Evolutionary conservation across 306 rosid genomes (phyloP).

Genomic region (Acmispon strigosus): DNA sequence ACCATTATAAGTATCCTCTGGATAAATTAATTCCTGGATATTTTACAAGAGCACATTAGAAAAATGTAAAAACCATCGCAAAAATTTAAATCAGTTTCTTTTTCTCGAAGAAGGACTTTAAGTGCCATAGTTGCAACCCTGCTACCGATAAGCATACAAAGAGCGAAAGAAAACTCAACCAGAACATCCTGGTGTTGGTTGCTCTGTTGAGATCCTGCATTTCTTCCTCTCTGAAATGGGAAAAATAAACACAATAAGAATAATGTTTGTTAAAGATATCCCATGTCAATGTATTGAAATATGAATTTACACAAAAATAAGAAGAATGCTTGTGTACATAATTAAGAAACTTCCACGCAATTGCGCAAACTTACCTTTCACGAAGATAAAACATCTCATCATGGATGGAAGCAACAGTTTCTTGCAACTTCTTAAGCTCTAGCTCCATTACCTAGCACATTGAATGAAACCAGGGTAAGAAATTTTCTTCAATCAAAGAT

Average conservation of each 20-base stretch:
- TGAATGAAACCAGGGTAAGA: neutral
- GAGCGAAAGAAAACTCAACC: constrained; percentile 77
- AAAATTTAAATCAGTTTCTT: constrained; percentile 73
- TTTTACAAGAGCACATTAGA: constrained; percentile 30
- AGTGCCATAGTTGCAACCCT: constrained; percentile 80
- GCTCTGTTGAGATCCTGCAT: constrained; percentile 83
- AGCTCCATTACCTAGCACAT: constrained; percentile 69
- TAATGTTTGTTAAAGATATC: neutral
- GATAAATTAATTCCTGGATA: constrained; percentile 32
- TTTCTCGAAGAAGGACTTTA: constrained; percentile 89
- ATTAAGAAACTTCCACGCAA: neutral
- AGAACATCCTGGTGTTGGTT: constrained; percentile 67
- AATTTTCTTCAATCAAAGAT: neutral
- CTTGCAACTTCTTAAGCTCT: constrained; percentile 71
- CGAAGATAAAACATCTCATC: constrained; percentile 86
- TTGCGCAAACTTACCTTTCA: constrained; percentile 43
- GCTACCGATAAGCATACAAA: constrained; percentile 69
- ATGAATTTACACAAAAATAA: neutral
- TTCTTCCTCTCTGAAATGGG: constrained; percentile 69
- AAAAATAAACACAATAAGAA: neutral
- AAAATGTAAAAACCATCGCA: constrained; percentile 1
- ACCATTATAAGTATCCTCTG: constrained; percentile 18
- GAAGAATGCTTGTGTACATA: neutral
- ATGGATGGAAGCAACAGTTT: constrained; percentile 60
- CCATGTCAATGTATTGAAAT: neutral